These are phyloP conservation scores for Colletotrichum lindemuthianum DNA, from an alignment of 2,329 filamentous ascomycete species.

Conservation along the genomic window DNA sequence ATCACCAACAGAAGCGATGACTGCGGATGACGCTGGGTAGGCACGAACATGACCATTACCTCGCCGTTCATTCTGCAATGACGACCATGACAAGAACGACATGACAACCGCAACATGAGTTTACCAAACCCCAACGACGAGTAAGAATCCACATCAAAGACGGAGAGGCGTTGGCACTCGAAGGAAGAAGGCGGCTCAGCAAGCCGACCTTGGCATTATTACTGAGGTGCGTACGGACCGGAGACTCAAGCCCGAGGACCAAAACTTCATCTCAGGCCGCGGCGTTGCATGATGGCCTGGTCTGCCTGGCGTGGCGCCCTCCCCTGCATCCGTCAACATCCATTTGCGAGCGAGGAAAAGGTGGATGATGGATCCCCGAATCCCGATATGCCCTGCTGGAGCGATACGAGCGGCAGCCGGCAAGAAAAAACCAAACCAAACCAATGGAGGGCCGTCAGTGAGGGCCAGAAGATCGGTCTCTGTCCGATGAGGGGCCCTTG, in stretches of 20 bases:
- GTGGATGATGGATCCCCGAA: constrained; percentile 31
- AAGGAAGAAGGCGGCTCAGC: neutral
- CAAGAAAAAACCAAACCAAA: neutral
- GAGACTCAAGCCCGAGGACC: neutral
- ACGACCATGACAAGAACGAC: neutral
- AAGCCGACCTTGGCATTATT: no score
- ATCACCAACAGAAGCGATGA: constrained; percentile 10
- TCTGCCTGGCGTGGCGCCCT: no score
- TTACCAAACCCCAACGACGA: neutral
- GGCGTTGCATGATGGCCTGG: constrained; percentile 11
- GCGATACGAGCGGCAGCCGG: constrained; percentile 35
- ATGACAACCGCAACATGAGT: neutral
- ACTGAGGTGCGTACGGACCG: no score
- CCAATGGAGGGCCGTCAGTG: neutral
- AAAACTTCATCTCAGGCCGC: constrained; percentile 13
- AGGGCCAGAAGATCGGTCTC: constrained; percentile 36
- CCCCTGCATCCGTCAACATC: no score
- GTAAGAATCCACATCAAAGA: neutral
- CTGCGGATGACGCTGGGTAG: neutral
- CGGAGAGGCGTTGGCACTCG: neutral
- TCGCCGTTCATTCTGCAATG: neutral
- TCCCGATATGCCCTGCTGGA: constrained; percentile 26
- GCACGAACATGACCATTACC: neutral
- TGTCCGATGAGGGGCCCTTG: constrained; percentile 25
- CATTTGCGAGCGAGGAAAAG: neutral